Evolutionary conservation across 2,329 filamentous ascomycete species (phyloP).

Genomic region (Aspergillus phoenicis): DNA sequence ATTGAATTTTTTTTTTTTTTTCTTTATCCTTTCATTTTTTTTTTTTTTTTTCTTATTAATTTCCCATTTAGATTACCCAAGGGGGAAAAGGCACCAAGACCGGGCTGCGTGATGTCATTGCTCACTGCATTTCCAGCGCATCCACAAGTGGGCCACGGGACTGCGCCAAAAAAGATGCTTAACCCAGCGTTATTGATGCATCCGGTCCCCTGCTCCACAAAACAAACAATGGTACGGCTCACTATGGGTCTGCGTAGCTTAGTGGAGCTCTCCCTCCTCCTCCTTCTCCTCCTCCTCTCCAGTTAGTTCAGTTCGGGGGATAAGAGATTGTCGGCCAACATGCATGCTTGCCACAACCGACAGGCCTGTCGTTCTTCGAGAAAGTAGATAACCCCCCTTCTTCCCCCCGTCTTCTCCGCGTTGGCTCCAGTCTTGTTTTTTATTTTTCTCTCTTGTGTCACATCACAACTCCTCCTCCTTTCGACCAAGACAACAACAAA

Average conservation of each 20-base stretch:
- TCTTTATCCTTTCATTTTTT: background rate
- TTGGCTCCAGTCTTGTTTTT: slow-evolving; percentile 20
- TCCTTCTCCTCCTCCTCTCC: background rate
- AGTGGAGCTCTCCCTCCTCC: slow-evolving; percentile 15
- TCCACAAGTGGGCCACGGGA: slow-evolving; percentile 20
- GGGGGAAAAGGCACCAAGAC: background rate
- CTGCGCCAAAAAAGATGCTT: slow-evolving; percentile 33
- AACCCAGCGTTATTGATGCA: slow-evolving; percentile 36
- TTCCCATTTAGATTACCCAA: background rate
- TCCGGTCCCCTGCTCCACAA: slow-evolving; percentile 28
- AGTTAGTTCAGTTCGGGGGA: slow-evolving; percentile 14
- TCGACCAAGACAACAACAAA: background rate
- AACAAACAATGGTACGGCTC: slow-evolving; percentile 21
- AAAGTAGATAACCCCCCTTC: slow-evolving; percentile 33
- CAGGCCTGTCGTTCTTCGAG: slow-evolving; percentile 25
- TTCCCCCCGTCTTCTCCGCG: slow-evolving; percentile 23
- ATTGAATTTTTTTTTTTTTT: background rate
- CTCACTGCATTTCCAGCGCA: slow-evolving; percentile 10
- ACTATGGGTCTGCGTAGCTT: slow-evolving; percentile 17
- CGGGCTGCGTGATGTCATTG: slow-evolving; percentile 17
- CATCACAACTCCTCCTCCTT: slow-evolving; percentile 5
- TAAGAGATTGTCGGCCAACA: slow-evolving; percentile 18
- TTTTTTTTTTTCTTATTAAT: background rate
- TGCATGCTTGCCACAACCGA: slow-evolving; percentile 25
- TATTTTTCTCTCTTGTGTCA: slow-evolving; percentile 14